Percentiles rank a stretch among this genome's conserved stretches.
Evolutionary conservation across 2,329 filamentous ascomycete genomes (phyloP).

Genomic region (Fusarium denticulatum): DNA sequence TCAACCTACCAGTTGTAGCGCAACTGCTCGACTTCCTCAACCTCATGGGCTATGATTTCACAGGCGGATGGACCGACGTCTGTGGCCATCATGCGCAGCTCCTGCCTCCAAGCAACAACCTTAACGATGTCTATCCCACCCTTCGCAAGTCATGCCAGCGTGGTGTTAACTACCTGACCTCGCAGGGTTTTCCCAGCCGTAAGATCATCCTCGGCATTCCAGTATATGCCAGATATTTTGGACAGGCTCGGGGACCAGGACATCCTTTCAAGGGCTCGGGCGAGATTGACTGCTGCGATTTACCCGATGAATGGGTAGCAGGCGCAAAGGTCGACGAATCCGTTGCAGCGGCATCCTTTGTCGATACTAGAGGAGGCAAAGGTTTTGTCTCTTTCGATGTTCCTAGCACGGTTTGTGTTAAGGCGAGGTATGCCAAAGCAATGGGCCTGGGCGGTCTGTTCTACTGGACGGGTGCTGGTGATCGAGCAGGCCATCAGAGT

Average conservation of each 20-base stretch:
- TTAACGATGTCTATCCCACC: constrained; percentile 39
- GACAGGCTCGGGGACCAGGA: constrained; percentile 62
- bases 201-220: constrained; percentile 73
- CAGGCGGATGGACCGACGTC: constrained; percentile 68
- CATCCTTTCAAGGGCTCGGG: constrained; percentile 59
- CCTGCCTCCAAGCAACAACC: constrained; percentile 51
- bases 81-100: constrained; percentile 74
- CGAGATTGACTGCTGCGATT: constrained; percentile 70
- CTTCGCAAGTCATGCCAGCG: constrained; percentile 60
- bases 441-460: constrained; percentile 70
- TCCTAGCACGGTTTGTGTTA: constrained; percentile 67
- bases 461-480: constrained; percentile 74
- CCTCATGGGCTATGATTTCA: constrained; percentile 76
- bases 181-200: constrained; percentile 62
- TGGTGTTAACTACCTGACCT: constrained; percentile 64
- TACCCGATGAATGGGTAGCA: constrained; percentile 62
- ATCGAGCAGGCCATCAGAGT: constrained; percentile 63
- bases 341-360: constrained; percentile 66
- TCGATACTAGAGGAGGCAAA: constrained; percentile 51
- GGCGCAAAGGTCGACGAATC: constrained; percentile 58
- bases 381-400: constrained; percentile 74
- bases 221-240: constrained; percentile 70
- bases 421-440: constrained; percentile 67
- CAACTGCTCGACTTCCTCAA: constrained; percentile 69
- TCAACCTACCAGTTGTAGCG: constrained; percentile 63